phyloP scores from a whole-genome alignment of 1,284 basidiomycete genomes.

The Marasmius fiardii region DNA sequence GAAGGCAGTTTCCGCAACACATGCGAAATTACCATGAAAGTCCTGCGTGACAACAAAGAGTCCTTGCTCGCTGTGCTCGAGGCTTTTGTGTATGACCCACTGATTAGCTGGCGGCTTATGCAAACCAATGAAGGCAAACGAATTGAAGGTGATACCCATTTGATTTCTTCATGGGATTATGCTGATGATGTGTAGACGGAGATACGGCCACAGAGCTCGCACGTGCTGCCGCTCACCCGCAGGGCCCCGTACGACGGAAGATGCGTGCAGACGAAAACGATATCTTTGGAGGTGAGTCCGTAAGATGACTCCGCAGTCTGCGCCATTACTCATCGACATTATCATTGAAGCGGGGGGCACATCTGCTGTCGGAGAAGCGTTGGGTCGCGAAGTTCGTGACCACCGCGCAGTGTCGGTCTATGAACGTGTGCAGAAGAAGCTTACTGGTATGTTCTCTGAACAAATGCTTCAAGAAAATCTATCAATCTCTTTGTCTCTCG shows the following conservation, averaged over 20 bases:
- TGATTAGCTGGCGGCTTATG: constrained; percentile 87
- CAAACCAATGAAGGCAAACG: constrained; percentile 69
- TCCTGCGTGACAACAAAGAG: constrained; percentile 95
- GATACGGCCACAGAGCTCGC: constrained; percentile 59
- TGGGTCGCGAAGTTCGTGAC: constrained; percentile 79
- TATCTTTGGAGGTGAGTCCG: constrained; percentile 67
- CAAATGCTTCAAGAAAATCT: background rate
- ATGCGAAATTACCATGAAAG: constrained; percentile 97
- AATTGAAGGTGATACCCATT: constrained; percentile 48
- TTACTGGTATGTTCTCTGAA: constrained; percentile 63
- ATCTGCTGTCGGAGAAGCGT: constrained; percentile 34
- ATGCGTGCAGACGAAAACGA: constrained; percentile 80
- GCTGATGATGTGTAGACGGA: constrained; percentile 39
- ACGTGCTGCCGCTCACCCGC: constrained; percentile 69
- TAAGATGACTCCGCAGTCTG: constrained; percentile 2
- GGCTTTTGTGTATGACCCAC: constrained; percentile 88
- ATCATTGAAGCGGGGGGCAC: constrained; percentile 51
- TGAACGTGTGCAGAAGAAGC: constrained; percentile 90
- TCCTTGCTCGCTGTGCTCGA: constrained; percentile 97
- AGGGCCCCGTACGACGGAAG: constrained; percentile 64
- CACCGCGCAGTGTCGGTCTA: constrained; percentile 88
- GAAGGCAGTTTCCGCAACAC: constrained; percentile 96
- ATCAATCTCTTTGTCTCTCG: constrained; percentile 7
- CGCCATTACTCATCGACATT: constrained; percentile 9
- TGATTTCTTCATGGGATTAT: constrained; percentile 19